These are phyloP conservation scores for Sphaerulina vaccinii DNA, from an alignment of 2,329 filamentous ascomycete species.

Conservation along the genomic window DNA sequence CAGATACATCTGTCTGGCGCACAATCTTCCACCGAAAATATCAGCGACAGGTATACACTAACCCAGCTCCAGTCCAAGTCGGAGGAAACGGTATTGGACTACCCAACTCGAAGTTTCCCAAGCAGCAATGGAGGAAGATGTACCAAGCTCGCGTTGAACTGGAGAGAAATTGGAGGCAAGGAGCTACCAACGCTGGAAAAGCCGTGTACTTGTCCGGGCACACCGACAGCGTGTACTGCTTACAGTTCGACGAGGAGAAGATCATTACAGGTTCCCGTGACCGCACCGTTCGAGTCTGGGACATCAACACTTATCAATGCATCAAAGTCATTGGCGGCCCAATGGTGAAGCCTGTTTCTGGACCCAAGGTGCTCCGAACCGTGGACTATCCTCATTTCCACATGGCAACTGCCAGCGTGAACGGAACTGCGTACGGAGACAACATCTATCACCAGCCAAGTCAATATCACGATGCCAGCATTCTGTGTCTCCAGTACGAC, in stretches of 20 bases:
- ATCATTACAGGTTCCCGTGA: slow-evolving; percentile 96
- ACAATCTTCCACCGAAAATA: slow-evolving; percentile 60
- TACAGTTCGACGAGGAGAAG: slow-evolving; percentile 97
- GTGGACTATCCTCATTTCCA: slow-evolving; percentile 43
- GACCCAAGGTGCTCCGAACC: slow-evolving; percentile 46
- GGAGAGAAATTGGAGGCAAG: slow-evolving; percentile 69
- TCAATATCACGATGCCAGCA: slow-evolving; percentile 82
- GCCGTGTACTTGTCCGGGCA: slow-evolving; percentile 91
- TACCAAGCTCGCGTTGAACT: slow-evolving; percentile 75
- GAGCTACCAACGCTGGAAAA: slow-evolving; percentile 66
- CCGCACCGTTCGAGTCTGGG: slow-evolving; percentile 93
- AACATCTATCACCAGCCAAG: slow-evolving; percentile 47
- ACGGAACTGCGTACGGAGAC: slow-evolving; percentile 48
- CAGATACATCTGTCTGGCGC: slow-evolving; percentile 61
- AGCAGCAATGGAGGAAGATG: slow-evolving; percentile 82
- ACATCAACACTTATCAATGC: slow-evolving; percentile 85
- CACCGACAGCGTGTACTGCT: slow-evolving; percentile 93
- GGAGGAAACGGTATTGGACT: slow-evolving; percentile 54
- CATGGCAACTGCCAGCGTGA: slow-evolving; percentile 44
- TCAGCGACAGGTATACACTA: slow-evolving; percentile 46
- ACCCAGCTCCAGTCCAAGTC: slow-evolving; percentile 47
- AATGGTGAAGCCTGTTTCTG: slow-evolving; percentile 54
- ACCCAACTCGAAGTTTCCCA: slow-evolving; percentile 46
- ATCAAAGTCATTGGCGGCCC: slow-evolving; percentile 80
- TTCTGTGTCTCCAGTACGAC: slow-evolving; percentile 93